A percentile compares a stretch with the other conserved stretches of the same genome.
These are phyloP conservation scores for Musa beccarii DNA, from an alignment of 176 grass and related monocot genomes.

Conservation along the genomic window DNA sequence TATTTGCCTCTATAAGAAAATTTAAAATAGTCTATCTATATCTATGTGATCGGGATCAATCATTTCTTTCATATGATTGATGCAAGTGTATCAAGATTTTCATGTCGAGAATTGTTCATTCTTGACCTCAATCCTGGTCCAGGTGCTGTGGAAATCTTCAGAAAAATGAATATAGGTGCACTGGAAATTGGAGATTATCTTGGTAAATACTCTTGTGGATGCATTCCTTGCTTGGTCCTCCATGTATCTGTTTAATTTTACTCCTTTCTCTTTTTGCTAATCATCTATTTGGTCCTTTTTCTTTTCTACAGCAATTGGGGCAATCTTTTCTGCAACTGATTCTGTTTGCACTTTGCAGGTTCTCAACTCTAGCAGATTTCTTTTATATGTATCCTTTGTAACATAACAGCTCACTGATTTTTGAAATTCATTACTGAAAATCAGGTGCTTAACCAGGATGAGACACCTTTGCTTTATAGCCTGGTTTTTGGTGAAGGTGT, in stretches of 20 bases:
- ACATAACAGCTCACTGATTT: not conserved
- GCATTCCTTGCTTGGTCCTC: not conserved
- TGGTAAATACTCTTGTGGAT: conserved; percentile 21
- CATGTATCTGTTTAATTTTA: not conserved
- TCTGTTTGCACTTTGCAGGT: conserved; percentile 93
- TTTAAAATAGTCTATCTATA: not conserved
- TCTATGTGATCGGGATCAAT: not conserved
- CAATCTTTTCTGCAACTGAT: conserved; percentile 92
- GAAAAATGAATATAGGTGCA: conserved; percentile 54
- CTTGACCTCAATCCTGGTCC: not conserved
- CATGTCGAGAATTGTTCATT: not conserved
- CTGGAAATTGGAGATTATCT: conserved; percentile 88
- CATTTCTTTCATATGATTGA: not conserved
- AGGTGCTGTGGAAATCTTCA: conserved; percentile 63
- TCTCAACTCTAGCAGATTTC: conserved; percentile 4
- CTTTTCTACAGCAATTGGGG: conserved; percentile 67
- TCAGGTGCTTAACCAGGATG: conserved; percentile 79
- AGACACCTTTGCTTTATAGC: conserved; percentile 89
- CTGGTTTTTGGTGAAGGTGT: conserved; percentile 96
- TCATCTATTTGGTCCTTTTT: conserved; percentile 15
- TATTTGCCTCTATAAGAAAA: not conserved
- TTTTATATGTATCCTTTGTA: not conserved
- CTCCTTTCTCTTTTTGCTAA: not conserved
- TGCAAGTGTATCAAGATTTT: not conserved
- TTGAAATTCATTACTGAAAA: conserved; percentile 1